A percentile compares a stretch with the other conserved stretches of the same genome.
Evolutionary conservation across 1,284 basidiomycete species (phyloP).

Genomic region (Trametes sp.): DNA sequence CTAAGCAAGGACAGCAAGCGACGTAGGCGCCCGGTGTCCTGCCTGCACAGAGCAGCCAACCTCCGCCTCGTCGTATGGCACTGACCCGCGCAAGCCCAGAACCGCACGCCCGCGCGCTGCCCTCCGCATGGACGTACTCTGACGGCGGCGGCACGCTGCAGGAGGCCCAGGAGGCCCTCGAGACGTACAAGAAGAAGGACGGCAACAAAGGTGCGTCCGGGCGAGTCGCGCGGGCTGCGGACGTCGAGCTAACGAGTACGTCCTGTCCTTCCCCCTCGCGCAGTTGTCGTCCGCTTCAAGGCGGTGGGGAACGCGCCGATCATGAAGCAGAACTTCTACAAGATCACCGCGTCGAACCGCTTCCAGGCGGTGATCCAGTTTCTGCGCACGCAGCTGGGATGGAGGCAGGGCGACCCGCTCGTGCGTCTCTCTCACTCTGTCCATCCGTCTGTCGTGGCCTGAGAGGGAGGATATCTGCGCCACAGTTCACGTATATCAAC

Average conservation of each 20-base stretch:
- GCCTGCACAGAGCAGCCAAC: background rate
- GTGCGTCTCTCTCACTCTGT: slow-evolving; percentile 65
- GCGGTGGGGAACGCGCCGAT: slow-evolving; percentile 98
- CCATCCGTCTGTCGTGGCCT: slow-evolving; percentile 7
- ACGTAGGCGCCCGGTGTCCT: too few species aligned
- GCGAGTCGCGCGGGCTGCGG: background rate
- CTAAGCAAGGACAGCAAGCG: background rate
- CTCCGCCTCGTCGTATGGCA: slow-evolving; percentile 22
- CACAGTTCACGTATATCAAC: slow-evolving; percentile 97
- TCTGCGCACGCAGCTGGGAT: slow-evolving; percentile 88
- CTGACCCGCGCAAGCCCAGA: slow-evolving; percentile 47
- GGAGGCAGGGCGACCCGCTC: slow-evolving; percentile 88
- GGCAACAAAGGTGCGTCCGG: slow-evolving; percentile 73
- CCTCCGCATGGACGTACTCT: slow-evolving; percentile 53
- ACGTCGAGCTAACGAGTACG: background rate
- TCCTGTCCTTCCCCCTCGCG: background rate
- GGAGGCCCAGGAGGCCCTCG: slow-evolving; percentile 75
- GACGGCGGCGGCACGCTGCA: slow-evolving; percentile 53
- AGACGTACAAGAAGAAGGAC: slow-evolving; percentile 87
- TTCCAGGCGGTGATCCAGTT: slow-evolving; percentile 98
- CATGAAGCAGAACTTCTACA: slow-evolving; percentile 99
- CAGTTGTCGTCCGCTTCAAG: slow-evolving; percentile 97
- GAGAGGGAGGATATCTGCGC: background rate
- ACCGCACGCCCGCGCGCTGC: slow-evolving; percentile 47
- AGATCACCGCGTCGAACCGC: slow-evolving; percentile 93